Evolutionary conservation across 2,329 filamentous ascomycete genomes (phyloP), one percentile per base, ranked within the genome.

Genomic region (Teratosphaeria epicoccoides): DNA sequence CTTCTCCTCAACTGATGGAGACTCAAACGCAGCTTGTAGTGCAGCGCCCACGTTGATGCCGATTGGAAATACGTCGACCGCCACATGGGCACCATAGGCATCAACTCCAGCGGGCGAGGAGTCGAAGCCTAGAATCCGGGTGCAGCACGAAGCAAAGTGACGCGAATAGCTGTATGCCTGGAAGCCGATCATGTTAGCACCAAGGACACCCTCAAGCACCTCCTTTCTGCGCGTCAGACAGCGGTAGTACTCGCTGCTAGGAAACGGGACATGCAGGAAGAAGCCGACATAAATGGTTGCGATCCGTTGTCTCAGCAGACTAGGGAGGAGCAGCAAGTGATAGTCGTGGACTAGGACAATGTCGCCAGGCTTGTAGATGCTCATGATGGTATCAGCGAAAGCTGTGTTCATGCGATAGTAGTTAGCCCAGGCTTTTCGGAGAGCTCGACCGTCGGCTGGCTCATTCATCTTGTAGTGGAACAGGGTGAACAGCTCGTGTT

Each of bases 391-490:
- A 68, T 95, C 85, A 55, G 91, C 90, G 62, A 96, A 96, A 57
- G 88, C 83, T 64, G 88, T 84, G 72, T 96, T 97, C 81, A 96
- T 85, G 49, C 85, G 84, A 68, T 89, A 87, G 71, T 95, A 97
- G 71, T 97, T 89, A 24, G 85, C 82, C 90, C 91, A 97, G 61
- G 89, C 83, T 43, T 85, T 77, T 49, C 87, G 83, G 66, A 93
- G 87, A 17, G 82, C 82, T 59, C 86, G 82, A 29, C 89, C 89
- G 67, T 96, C 87, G 11, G 83, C 87, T 1, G 91, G 88, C 67
- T 90, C 88, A 65, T 95, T 87, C 65, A 93, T 88, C 72, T 95
- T 95, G 76, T 97, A 97, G 71, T 97, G 91, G 67, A 96, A 89
- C 9, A 96, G 78, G 1, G 88, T 89, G 72, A 95, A 96, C 24